Evolutionary conservation across 306 rosid genomes (phyloP), one percentile per base, ranked within the genome.

Genomic region (Gillenia trifoliata): DNA sequence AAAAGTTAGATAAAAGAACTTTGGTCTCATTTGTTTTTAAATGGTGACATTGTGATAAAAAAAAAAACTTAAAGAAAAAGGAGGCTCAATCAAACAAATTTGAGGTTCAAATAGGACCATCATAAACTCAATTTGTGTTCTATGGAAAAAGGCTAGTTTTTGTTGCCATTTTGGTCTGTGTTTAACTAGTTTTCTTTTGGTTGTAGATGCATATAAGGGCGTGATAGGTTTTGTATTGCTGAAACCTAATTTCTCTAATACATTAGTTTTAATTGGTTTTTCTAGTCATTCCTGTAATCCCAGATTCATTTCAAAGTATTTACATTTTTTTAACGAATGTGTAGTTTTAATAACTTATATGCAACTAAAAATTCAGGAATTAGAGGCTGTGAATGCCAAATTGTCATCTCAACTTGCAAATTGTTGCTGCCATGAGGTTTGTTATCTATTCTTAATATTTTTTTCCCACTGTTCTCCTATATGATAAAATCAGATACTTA

Each of bases 331-430:
- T 31, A 15, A 33, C 31, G 0, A 45, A 20, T 70, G 31, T 7
- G n/a, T 50, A 11, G 59, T 70, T 12, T 4, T 34, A 60, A 4
- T 36, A 38, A 70, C 47, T 64, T 80, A 52, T 57, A 68, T 72
- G 26, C 57, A 73, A 72, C 49, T 74, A 59, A 33, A 17, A 70
- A 34, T 38, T 71, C 72, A 90, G 97, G 93, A 90, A 73, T 82
- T 87, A 76, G 93, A 90, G 82, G 87, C 79, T 56, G 85, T 87
- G 79, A 94, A 91, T 69, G 82, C 85, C 33, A 80, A 85, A 57
- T 84, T 91, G 41, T 82, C 83, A 61, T 81, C 95, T 49, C 90
- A 61, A 68, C 89, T 94, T 47, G 80, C 89, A 65, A 77, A 63
- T 73, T 83, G 90, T 54, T 63, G 25, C 64, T 79, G 86, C 79